Evolutionary conservation across 345 rosid genomes (phyloP).

Genomic region (Euphorbia tirucalli): DNA sequence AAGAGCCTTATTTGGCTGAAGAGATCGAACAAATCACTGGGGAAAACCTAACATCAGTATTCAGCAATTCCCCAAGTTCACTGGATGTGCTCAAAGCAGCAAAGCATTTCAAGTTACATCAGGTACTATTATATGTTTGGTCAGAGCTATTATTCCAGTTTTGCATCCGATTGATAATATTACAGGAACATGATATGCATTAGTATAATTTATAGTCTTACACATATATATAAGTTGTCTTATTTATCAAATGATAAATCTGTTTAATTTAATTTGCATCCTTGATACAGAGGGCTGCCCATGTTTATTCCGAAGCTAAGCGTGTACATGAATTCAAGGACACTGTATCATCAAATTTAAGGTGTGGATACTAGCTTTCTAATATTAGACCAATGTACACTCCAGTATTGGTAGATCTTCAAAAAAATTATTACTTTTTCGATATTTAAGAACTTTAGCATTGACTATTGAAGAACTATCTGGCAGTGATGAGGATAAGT

Average conservation of each 20-base stretch:
- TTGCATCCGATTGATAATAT: not conserved
- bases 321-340: constrained; percentile 86
- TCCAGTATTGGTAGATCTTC: too few relatives aligned
- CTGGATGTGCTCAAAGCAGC: constrained; percentile 81
- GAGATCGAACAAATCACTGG: constrained; percentile 64
- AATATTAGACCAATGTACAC: too few relatives aligned
- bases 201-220: not conserved
- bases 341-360: constrained; percentile 59
- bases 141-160: not conserved
- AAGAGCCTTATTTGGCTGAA: constrained; percentile 73
- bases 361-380: constrained; percentile 30
- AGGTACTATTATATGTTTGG: constrained; percentile 43
- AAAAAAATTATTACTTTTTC: too few relatives aligned
- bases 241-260: too few relatives aligned
- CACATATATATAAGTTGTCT: not conserved
- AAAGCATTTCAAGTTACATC: constrained; percentile 71
- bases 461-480: constrained; percentile 14
- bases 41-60: constrained; percentile 53
- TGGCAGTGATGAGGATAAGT: constrained; percentile 80
- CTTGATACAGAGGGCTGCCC: constrained; percentile 73
- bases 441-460: not conserved
- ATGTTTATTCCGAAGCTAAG: constrained; percentile 86
- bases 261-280: not conserved
- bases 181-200: not conserved
- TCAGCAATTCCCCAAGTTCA: constrained; percentile 63